Evolutionary conservation across 768 basidiomycete species (phyloP), one percentile per base, ranked within the genome.

Genomic region (Leccinum subgranulosum): DNA sequence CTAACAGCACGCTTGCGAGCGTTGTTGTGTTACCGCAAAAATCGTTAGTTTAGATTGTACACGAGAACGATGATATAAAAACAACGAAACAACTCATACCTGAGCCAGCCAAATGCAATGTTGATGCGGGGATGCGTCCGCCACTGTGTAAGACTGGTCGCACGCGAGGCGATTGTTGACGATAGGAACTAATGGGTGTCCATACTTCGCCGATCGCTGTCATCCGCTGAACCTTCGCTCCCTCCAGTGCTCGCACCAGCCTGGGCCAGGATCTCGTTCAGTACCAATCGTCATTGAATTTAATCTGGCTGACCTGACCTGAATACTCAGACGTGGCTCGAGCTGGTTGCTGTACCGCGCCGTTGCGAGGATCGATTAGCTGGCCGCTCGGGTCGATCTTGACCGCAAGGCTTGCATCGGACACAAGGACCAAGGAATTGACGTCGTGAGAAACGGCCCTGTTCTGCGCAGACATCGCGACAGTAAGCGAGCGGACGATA

Each of bases 71-170:
- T 23, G 23, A 23, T 23, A 23, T 23, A 2, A 23, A 23, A 23
- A 23, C 23, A 23, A 23, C 23, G 23, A 23, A 23, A 23, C 23
- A 23, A 23, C 23, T 23, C 23, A n/a, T 57, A 71, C 69, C 67
- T 71, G 70, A 31, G 69, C 70, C 51, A 71, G 54, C 70, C 69
- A 71, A 33, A 71, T 71, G 10, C 70, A 68, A 52, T 66, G 64
- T 28, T 66, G 64, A 19, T 66, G 61, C 1, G 61, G 64, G 5
- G 65, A 66, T 6, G 65, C 69, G 34, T 71, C 69, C 0, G 69
- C 49, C 15, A 3, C 23, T 23, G 64, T 69, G 57, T 71, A 71
- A 1, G 70, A 63, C 39, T 71, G 61, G 23, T 71, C 70, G 25
- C 69, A 71, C n/a, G 69, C 68, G 23, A 71, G 66, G 33, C 66